phyloP scores from a whole-genome alignment of 2,329 filamentous ascomycete genomes.

The Fusarium verticillioides region DNA sequence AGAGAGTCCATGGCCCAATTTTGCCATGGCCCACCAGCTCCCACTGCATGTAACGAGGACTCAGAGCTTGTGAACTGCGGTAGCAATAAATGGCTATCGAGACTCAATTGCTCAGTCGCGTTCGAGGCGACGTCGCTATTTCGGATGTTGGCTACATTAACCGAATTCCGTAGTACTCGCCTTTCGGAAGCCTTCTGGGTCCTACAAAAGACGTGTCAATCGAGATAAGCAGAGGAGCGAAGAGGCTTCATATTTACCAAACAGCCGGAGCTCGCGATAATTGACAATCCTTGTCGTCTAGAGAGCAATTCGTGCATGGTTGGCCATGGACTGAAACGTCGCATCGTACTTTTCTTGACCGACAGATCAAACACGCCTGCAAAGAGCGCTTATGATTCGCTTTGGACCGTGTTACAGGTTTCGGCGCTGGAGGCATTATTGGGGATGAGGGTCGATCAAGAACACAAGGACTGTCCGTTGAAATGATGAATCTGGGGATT shows the following conservation, averaged over 20 bases:
- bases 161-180: neutral
- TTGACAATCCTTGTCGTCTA: neutral
- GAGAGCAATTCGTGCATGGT: neutral
- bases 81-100: neutral
- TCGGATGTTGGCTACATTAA: neutral
- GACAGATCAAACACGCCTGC: neutral
- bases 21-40: neutral
- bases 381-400: neutral
- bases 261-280: neutral
- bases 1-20: neutral
- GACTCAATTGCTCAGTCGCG: fast-evolving
- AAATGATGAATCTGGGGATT: fast-evolving
- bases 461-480: too few relatives aligned
- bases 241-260: neutral
- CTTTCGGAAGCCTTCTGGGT: neutral
- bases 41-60: neutral
- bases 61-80: neutral
- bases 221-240: fast-evolving
- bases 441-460: too few relatives aligned
- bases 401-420: neutral
- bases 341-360: slow-evolving; percentile 3
- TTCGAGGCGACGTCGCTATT: neutral
- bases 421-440: neutral
- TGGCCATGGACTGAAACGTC: neutral
- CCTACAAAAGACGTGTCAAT: neutral